Percentiles rank a stretch among this genome's conserved stretches.
These are phyloP conservation scores for Thuja plicata DNA, from an alignment of 83 land plant genomes.

Conservation along the genomic window DNA sequence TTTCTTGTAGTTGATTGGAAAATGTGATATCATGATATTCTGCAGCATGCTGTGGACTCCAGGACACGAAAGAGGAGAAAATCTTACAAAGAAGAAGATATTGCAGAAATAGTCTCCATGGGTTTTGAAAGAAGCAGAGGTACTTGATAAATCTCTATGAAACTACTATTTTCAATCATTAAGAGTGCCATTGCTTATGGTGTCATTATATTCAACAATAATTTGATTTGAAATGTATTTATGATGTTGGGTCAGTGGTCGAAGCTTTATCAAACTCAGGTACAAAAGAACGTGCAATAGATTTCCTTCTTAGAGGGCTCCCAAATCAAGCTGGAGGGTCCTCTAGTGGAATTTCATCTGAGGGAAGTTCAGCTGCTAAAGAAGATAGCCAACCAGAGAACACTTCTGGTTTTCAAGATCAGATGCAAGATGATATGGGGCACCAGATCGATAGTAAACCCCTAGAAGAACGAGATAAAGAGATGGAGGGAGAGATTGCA, in stretches of 20 bases:
- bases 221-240: not conserved
- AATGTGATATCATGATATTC: constrained; percentile 3
- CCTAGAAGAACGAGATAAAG: constrained; percentile 55
- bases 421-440: not conserved
- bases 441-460: constrained; percentile 20
- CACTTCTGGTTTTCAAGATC: constrained; percentile 14
- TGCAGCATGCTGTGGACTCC: constrained; percentile 41
- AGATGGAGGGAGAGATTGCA: constrained; percentile 87
- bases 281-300: constrained; percentile 12
- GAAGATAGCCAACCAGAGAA: constrained; percentile 6
- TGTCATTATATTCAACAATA: not conserved
- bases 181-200: not conserved
- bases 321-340: not conserved
- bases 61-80: constrained; percentile 35
- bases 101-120: constrained; percentile 70
- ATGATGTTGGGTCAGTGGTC: constrained; percentile 10
- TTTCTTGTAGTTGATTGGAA: constrained; percentile 1
- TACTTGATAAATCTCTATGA: constrained; percentile 4
- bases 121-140: constrained; percentile 75
- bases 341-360: not conserved
- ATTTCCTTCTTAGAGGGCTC: constrained; percentile 1
- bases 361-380: not conserved
- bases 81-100: constrained; percentile 22
- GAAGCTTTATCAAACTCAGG: not conserved
- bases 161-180: not conserved